Conservation (phyloP, 331 rosid species). For the Erythrophleum ivorense region DNA sequence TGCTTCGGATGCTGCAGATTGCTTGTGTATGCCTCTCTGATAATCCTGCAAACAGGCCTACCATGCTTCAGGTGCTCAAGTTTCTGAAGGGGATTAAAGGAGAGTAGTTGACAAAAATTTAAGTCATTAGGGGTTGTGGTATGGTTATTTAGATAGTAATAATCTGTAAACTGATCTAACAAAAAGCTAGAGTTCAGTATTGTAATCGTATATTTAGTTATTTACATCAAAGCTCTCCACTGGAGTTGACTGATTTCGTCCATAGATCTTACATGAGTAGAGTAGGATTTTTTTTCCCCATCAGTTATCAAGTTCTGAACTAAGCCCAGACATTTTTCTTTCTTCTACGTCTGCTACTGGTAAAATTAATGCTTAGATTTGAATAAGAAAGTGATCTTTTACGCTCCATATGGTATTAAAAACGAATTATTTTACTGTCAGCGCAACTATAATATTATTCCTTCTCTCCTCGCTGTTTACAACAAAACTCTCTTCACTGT, state of each 20-base stretch:
- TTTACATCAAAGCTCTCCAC: slow-evolving; percentile 20
- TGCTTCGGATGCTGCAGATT: slow-evolving; percentile 84
- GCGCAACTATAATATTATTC: background rate
- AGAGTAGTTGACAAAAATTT: slow-evolving; percentile 41
- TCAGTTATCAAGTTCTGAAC: too few species aligned
- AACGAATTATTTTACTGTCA: too few species aligned
- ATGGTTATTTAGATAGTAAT: slow-evolving; percentile 20
- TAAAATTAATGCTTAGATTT: too few species aligned
- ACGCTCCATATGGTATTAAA: too few species aligned
- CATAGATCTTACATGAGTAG: background rate
- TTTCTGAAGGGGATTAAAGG: slow-evolving; percentile 53
- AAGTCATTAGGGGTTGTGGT: slow-evolving; percentile 10
- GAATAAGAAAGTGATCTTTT: too few species aligned
- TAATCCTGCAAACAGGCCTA: slow-evolving; percentile 87
- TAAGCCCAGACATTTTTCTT: too few species aligned
- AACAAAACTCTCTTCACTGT: too few species aligned
- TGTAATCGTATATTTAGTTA: slow-evolving; percentile 30
- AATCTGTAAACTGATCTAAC: slow-evolving; percentile 44
- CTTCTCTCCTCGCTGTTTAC: too few species aligned
- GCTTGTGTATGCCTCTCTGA: slow-evolving; percentile 84
- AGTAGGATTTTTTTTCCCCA: too few species aligned
- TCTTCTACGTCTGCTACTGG: too few species aligned
- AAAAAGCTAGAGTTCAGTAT: slow-evolving; percentile 30
- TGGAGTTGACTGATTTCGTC: background rate
- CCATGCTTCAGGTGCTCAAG: slow-evolving; percentile 75